A percentile compares a stretch with the other conserved stretches of the same genome.
phyloP scores from a whole-genome alignment of 2,329 filamentous ascomycete genomes.

The Plenodomus lindquistii region DNA sequence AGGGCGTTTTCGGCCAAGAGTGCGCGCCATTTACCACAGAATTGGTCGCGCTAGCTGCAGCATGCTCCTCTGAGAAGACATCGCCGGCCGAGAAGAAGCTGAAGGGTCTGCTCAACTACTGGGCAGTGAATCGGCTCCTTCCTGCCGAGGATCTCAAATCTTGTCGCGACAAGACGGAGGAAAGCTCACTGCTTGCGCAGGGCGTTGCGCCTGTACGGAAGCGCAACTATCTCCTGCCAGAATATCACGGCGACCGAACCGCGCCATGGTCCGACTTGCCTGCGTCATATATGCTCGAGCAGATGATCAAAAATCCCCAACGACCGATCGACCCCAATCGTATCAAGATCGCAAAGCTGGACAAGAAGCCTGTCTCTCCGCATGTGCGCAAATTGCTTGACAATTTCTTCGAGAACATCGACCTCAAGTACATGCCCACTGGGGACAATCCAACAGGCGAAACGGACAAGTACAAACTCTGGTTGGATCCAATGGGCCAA shows the following conservation, averaged over 20 bases:
- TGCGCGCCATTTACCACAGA: conserved; percentile 63
- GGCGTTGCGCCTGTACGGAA: conserved; percentile 52
- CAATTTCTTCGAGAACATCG: conserved; percentile 66
- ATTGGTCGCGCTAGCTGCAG: conserved; percentile 63
- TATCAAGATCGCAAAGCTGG: conserved; percentile 64
- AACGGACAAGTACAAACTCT: conserved; percentile 50
- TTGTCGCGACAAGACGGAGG: conserved; percentile 62
- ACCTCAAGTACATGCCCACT: conserved; percentile 53
- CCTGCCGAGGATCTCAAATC: conserved; percentile 57
- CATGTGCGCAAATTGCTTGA: conserved; percentile 72
- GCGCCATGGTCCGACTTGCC: conserved; percentile 81
- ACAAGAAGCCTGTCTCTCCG: conserved; percentile 66
- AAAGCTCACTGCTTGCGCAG: conserved; percentile 42
- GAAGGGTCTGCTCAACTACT: conserved; percentile 65
- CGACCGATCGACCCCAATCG: conserved; percentile 72
- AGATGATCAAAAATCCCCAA: conserved; percentile 75
- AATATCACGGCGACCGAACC: conserved; percentile 73
- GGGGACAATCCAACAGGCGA: conserved; percentile 43
- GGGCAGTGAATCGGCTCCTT: conserved; percentile 71
- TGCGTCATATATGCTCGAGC: conserved; percentile 78
- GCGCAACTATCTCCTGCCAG: conserved; percentile 69
- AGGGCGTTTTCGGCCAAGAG: conserved; percentile 12
- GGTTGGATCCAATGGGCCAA: conserved; percentile 74
- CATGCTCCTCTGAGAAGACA: conserved; percentile 58
- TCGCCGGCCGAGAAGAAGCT: conserved; percentile 68